Evolutionary conservation across 1,284 basidiomycete species (phyloP).

Genomic region (Neolentinus lepideus): DNA sequence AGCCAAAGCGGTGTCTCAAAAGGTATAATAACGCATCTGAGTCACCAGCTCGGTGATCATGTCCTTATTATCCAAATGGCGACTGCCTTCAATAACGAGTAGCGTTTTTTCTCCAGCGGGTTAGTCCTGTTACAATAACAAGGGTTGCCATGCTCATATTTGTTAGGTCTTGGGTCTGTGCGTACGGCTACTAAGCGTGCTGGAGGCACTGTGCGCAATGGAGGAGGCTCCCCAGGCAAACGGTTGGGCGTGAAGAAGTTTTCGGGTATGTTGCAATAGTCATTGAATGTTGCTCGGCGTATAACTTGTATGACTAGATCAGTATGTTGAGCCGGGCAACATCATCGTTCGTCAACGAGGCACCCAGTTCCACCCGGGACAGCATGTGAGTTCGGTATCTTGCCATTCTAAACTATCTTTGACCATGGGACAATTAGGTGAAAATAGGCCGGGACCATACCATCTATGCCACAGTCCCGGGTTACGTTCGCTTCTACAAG

Average conservation of each 20-base stretch:
- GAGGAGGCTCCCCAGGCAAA: constrained; percentile 86
- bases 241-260: constrained; percentile 92
- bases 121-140: constrained; percentile 16
- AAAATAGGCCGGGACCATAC: constrained; percentile 90
- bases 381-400: constrained; percentile 55
- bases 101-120: constrained; percentile 45
- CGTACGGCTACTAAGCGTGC: constrained; percentile 93
- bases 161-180: constrained; percentile 50
- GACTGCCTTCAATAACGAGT: constrained; percentile 22
- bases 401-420: constrained; percentile 3
- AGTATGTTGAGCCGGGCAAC: constrained; percentile 86
- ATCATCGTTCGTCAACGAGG: constrained; percentile 93
- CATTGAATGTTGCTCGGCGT: constrained; percentile 2
- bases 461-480: constrained; percentile 81
- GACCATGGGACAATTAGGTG: constrained; percentile 42
- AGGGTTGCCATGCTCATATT: constrained; percentile 9
- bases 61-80: constrained; percentile 33
- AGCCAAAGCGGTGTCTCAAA: not conserved
- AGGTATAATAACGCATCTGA: not conserved
- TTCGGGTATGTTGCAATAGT: constrained; percentile 54
- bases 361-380: constrained; percentile 83
- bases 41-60: constrained; percentile 18
- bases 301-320: constrained; percentile 41
- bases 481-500: constrained; percentile 89
- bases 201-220: constrained; percentile 87